These are phyloP conservation scores for Talaromyces sp. DNA, from an alignment of 2,329 filamentous ascomycete genomes.

Conservation along the genomic window DNA sequence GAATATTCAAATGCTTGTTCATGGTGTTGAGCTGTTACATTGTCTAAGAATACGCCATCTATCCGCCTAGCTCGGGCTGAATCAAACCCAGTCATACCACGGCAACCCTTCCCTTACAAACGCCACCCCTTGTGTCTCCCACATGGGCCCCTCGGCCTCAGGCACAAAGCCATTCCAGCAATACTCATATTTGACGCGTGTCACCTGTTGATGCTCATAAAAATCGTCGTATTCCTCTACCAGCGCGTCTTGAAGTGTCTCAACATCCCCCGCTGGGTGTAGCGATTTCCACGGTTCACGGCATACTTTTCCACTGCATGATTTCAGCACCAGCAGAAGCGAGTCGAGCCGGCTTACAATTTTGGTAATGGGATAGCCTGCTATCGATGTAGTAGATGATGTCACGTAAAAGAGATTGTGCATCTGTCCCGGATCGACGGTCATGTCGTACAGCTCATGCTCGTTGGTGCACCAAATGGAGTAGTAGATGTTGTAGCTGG, in stretches of 20 bases:
- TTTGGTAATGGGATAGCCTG: neutral
- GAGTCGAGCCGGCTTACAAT: neutral
- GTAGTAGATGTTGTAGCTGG: conserved; percentile 5
- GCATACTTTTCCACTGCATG: conserved; percentile 1
- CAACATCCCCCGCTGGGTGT: neutral
- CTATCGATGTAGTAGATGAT: neutral
- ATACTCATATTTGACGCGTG: neutral
- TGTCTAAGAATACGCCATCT: too few relatives aligned
- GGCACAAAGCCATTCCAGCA: neutral
- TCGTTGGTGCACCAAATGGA: conserved; percentile 8
- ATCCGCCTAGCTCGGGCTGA: too few relatives aligned
- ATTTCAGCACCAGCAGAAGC: conserved; percentile 1
- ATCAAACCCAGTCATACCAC: neutral
- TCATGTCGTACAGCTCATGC: conserved; percentile 8
- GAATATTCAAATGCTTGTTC: too few relatives aligned
- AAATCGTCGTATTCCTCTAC: neutral
- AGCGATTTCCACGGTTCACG: neutral
- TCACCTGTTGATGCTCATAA: neutral
- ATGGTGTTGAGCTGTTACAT: too few relatives aligned
- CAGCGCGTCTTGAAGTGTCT: neutral
- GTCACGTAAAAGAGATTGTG: neutral
- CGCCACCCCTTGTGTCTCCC: neutral
- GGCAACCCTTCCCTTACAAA: neutral
- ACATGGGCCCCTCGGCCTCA: neutral
- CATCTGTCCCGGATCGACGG: conserved; percentile 4